A percentile compares a stretch with the other conserved stretches of the same genome.
Evolutionary conservation across 441 rosid species (phyloP).

Genomic region (Codiaeum variegatum): DNA sequence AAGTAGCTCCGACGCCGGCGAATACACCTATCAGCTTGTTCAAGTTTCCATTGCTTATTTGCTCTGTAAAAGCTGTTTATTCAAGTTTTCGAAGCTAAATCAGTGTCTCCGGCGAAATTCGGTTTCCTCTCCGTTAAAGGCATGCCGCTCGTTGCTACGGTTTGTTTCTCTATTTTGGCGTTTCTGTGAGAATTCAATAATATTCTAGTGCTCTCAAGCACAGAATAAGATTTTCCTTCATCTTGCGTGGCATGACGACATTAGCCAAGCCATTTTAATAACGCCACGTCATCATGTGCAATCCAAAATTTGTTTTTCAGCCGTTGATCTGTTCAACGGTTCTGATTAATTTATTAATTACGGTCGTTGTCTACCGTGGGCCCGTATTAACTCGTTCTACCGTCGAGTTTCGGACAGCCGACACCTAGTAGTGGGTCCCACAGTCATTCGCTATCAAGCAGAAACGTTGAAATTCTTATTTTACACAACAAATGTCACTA

Average conservation of each 20-base stretch:
- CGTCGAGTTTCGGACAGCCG: slow-evolving; percentile 13
- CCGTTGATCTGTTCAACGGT: neutral
- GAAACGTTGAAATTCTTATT: slow-evolving; percentile 28
- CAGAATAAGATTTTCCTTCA: neutral
- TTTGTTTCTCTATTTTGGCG: neutral
- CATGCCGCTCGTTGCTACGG: neutral
- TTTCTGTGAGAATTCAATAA: neutral
- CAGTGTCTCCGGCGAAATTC: neutral
- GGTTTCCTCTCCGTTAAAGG: neutral
- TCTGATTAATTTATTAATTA: neutral
- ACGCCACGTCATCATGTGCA: neutral
- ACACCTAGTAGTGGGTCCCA: slow-evolving; percentile 23
- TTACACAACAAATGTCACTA: slow-evolving; percentile 13
- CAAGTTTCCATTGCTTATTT: too few relatives aligned
- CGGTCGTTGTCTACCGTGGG: neutral
- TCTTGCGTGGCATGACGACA: neutral
- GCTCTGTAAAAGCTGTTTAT: too few relatives aligned
- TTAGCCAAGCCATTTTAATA: neutral
- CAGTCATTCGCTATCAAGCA: neutral
- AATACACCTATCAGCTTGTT: too few relatives aligned
- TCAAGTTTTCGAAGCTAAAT: too few relatives aligned
- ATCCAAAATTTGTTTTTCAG: neutral
- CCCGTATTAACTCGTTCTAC: neutral
- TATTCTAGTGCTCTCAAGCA: neutral
- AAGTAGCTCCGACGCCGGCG: neutral